Conservation (phyloP, 2,329 filamentous ascomycete species). For the Apiospora rasikravindrae region DNA sequence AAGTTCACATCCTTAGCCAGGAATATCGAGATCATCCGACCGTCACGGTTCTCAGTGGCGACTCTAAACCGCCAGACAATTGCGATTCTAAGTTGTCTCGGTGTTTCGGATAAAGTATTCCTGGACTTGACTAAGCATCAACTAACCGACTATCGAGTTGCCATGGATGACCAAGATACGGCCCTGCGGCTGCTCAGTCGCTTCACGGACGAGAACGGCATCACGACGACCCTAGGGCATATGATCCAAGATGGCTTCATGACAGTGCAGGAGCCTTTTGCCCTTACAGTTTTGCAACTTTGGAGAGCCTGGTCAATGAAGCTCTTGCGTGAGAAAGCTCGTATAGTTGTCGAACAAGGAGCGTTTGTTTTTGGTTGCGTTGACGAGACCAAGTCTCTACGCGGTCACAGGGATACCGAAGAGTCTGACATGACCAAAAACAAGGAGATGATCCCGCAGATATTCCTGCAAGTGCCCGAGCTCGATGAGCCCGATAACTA, state of each 20-base stretch:
- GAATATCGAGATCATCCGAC: slow-evolving; percentile 83
- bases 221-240: slow-evolving; percentile 73
- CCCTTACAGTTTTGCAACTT: slow-evolving; percentile 76
- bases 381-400: slow-evolving; percentile 79
- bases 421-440: slow-evolving; percentile 48
- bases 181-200: slow-evolving; percentile 73
- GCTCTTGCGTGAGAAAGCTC: slow-evolving; percentile 88
- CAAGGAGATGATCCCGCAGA: slow-evolving; percentile 71
- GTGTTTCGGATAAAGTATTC: slow-evolving; percentile 72
- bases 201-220: slow-evolving; percentile 85
- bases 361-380: slow-evolving; percentile 88
- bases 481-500: slow-evolving; percentile 59
- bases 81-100: slow-evolving; percentile 78
- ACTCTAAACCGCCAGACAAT: slow-evolving; percentile 92
- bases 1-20: slow-evolving; percentile 80
- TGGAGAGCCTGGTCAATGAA: slow-evolving; percentile 93
- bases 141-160: slow-evolving; percentile 69
- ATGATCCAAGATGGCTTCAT: slow-evolving; percentile 86
- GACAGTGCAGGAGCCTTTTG: slow-evolving; percentile 75
- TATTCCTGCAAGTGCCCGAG: slow-evolving; percentile 83
- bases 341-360: slow-evolving; percentile 79
- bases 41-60: slow-evolving; percentile 76
- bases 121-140: slow-evolving; percentile 69
- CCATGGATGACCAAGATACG: slow-evolving; percentile 67
- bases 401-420: slow-evolving; percentile 67